Evolutionary conservation across 2,329 filamentous ascomycete genomes (phyloP).

Genomic region (Colletotrichum lindemuthianum): DNA sequence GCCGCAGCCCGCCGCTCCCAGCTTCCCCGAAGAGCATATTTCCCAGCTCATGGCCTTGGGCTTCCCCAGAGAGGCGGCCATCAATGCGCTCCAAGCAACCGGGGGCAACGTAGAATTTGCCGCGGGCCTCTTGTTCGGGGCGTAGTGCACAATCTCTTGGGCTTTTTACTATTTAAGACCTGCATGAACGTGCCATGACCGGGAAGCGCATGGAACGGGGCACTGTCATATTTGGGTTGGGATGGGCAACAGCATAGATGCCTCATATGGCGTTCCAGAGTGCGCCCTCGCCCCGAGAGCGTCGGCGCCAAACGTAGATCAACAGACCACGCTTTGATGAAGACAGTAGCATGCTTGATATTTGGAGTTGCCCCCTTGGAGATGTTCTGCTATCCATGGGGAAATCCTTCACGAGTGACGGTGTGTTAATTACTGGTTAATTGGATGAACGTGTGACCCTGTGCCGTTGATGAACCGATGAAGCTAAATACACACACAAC

Average conservation of each 20-base stretch:
- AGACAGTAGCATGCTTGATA: neutral
- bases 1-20: conserved; percentile 42
- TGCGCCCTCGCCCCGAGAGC: neutral
- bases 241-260: conserved; percentile 15
- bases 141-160: conserved; percentile 39
- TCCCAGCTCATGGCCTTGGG: conserved; percentile 82
- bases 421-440: too few species aligned
- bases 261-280: conserved; percentile 14
- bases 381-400: too few species aligned
- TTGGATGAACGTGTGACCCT: too few species aligned
- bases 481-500: neutral
- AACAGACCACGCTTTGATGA: conserved; percentile 3
- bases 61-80: conserved; percentile 78
- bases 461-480: too few species aligned
- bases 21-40: conserved; percentile 72
- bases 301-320: conserved; percentile 10
- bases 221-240: neutral
- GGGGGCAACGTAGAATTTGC: conserved; percentile 89
- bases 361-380: too few species aligned
- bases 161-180: neutral
- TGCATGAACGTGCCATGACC: conserved; percentile 10
- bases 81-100: conserved; percentile 83
- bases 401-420: too few species aligned
- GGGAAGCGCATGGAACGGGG: neutral
- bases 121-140: conserved; percentile 79